Evolutionary conservation across 164 flowering plant species (phyloP), one percentile per base, ranked within the genome.

Genomic region (Stephania yunnanensis): DNA sequence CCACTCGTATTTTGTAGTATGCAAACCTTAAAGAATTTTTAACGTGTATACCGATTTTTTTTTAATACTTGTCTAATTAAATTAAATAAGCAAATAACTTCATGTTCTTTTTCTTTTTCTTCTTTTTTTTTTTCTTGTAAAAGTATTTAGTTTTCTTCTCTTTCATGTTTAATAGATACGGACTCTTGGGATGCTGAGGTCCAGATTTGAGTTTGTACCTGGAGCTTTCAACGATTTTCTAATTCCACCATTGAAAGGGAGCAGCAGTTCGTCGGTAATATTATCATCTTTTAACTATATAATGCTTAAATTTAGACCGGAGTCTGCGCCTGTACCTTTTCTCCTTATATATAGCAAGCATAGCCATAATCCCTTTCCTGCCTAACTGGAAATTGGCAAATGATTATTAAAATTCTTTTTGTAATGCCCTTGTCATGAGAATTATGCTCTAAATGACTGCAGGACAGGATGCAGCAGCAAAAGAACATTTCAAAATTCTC

Each of bases 101-200:
- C 13, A 8, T 48, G 15, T 73, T 17, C 46, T 30, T 22, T 15
- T 15, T 65, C 44, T 69, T 42, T 46, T 36, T 36, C 4, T 36
- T 36, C 42, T 36, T 4, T 36, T 36, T 36, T 25, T 36, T 36
- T 36, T 36, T 36, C 42, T 36, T 4, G 42, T 36, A 36, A 36
- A 36, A 36, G 42, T 36, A 1, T 36, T 2, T 36, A 36, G 42
- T 22, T 73, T 10, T 58, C 46, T 22, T 65, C 44, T 69, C 50
- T 46, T 11, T 7, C 46, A 69, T 76, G 42, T 36, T 36, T 19
- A 53, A 68, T 79, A 96, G 99, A 93, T 96, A 80, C 88, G 97
- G 50, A 96, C 99, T 5, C 97, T 96, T 78, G 99, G 99, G 74
- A 96, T 96, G 99, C 82, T 96, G 76, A 84, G 98, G 70, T 89